Conservation (phyloP, 2,329 filamentous ascomycete species). For the Aspergillus luchuensis region DNA sequence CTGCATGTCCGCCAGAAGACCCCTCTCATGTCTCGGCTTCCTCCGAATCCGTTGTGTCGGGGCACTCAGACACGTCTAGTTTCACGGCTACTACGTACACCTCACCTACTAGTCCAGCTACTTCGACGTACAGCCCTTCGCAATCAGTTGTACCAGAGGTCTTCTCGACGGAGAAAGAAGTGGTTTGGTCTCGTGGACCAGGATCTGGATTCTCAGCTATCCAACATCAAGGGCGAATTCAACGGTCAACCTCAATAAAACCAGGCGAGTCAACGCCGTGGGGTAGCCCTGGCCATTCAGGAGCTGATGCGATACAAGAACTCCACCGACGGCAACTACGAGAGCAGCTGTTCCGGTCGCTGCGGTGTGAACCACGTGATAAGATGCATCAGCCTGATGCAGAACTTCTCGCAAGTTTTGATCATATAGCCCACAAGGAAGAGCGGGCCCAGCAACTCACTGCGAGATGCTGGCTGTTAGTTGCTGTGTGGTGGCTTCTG, state of each 20-base stretch:
- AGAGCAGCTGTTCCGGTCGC: slow-evolving; percentile 29
- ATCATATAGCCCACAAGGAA: slow-evolving; percentile 23
- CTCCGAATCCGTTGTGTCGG: slow-evolving; percentile 23
- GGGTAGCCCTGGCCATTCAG: background rate
- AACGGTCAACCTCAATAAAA: background rate
- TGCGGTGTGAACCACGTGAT: slow-evolving; percentile 32
- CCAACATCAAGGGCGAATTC: background rate
- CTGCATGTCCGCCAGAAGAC: background rate
- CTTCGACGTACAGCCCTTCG: slow-evolving; percentile 2
- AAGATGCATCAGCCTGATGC: slow-evolving; percentile 27
- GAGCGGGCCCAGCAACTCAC: slow-evolving; percentile 26
- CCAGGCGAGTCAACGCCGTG: background rate
- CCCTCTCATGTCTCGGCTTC: slow-evolving; percentile 19
- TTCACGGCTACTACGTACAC: slow-evolving; percentile 11
- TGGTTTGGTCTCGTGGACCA: slow-evolving; percentile 2
- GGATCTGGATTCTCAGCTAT: background rate
- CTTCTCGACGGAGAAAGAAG: slow-evolving; percentile 2
- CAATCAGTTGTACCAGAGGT: background rate
- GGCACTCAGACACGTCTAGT: slow-evolving; percentile 20
- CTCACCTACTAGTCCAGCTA: slow-evolving; percentile 12
- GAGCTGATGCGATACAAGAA: slow-evolving; percentile 23
- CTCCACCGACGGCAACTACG: slow-evolving; percentile 26
- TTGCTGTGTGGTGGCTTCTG: slow-evolving; percentile 38
- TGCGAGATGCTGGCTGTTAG: slow-evolving; percentile 32
- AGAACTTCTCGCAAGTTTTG: slow-evolving; percentile 23